A percentile compares a stretch with the other conserved stretches of the same genome.
phyloP scores from a whole-genome alignment of 2,329 filamentous ascomycete genomes.

The Colletotrichum sojae region DNA sequence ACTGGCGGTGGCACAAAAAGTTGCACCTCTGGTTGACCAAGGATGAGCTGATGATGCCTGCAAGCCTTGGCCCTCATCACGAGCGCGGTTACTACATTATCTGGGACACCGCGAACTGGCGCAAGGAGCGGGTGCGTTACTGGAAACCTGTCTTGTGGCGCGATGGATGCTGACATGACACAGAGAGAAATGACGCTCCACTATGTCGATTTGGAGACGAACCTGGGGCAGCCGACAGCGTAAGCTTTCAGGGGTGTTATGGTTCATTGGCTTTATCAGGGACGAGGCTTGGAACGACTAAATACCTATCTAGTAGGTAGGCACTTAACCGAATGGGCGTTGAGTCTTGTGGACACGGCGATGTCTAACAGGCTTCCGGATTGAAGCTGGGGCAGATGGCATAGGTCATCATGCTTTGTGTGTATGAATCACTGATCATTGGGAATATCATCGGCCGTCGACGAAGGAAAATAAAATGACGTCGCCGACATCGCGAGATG shows the following conservation, averaged over 20 bases:
- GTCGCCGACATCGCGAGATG: conserved; percentile 23
- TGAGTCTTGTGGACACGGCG: conserved; percentile 36
- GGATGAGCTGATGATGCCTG: conserved; percentile 75
- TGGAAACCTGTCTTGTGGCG: background rate
- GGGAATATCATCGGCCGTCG: conserved; percentile 29
- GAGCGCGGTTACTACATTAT: conserved; percentile 78
- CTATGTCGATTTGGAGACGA: conserved; percentile 73
- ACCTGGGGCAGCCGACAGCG: conserved; percentile 41
- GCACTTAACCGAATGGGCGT: conserved; percentile 35
- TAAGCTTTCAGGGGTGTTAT: conserved; percentile 13
- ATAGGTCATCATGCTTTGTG: conserved; percentile 31
- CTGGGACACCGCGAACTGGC: conserved; percentile 75
- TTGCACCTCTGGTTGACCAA: conserved; percentile 77
- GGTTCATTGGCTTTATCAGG: conserved; percentile 27
- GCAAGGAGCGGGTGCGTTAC: conserved; percentile 71
- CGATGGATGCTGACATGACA: conserved; percentile 22
- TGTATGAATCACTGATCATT: conserved; percentile 40
- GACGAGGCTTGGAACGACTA: conserved; percentile 36
- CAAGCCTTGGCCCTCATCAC: conserved; percentile 69
- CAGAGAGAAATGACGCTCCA: conserved; percentile 73
- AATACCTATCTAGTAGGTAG: conserved; percentile 20
- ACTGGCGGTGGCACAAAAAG: conserved; percentile 80
- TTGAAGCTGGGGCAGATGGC: conserved; percentile 32
- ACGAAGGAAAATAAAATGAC: conserved; percentile 38
- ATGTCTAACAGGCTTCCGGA: conserved; percentile 33